Evolutionary conservation across 768 basidiomycete species (phyloP).

Genomic region (Amanita inopinata): DNA sequence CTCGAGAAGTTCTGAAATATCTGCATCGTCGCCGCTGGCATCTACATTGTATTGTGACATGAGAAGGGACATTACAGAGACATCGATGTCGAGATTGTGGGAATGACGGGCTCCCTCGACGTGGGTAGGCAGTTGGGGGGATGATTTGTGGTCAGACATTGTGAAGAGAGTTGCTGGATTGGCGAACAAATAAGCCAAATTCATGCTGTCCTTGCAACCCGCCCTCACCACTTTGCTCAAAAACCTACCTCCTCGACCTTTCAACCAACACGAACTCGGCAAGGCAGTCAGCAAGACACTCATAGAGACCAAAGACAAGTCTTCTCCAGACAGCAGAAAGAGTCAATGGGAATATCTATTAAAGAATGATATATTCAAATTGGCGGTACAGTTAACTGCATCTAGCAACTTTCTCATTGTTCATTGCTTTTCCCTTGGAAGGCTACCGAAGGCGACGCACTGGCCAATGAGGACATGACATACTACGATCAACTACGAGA

Average conservation of each 20-base stretch:
- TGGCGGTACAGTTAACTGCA: conserved; percentile 63
- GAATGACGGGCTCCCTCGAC: conserved; percentile 2
- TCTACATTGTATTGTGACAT: conserved; percentile 19
- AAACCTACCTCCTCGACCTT: conserved; percentile 41
- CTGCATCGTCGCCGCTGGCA: background rate
- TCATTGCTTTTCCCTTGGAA: conserved; percentile 18
- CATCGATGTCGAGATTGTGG: conserved; percentile 31
- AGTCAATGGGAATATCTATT: conserved; percentile 70
- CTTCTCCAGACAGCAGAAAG: conserved; percentile 50
- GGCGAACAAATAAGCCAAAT: conserved; percentile 1
- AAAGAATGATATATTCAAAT: conserved; percentile 58
- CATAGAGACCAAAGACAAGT: conserved; percentile 27
- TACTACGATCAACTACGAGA: conserved; percentile 58
- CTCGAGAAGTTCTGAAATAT: conserved; percentile 33
- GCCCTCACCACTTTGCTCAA: conserved; percentile 40
- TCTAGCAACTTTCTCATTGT: background rate
- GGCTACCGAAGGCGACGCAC: conserved; percentile 59
- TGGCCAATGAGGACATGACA: conserved; percentile 36
- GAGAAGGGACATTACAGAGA: conserved; percentile 22
- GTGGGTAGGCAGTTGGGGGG: background rate
- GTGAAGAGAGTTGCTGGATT: too few relatives aligned
- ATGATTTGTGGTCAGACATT: conserved; percentile 1
- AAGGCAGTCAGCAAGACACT: conserved; percentile 39
- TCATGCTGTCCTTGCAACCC: conserved; percentile 44
- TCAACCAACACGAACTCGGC: conserved; percentile 37